These are phyloP conservation scores for Coriaria nepalensis DNA, from an alignment of 306 rosid species.

Conservation along the genomic window DNA sequence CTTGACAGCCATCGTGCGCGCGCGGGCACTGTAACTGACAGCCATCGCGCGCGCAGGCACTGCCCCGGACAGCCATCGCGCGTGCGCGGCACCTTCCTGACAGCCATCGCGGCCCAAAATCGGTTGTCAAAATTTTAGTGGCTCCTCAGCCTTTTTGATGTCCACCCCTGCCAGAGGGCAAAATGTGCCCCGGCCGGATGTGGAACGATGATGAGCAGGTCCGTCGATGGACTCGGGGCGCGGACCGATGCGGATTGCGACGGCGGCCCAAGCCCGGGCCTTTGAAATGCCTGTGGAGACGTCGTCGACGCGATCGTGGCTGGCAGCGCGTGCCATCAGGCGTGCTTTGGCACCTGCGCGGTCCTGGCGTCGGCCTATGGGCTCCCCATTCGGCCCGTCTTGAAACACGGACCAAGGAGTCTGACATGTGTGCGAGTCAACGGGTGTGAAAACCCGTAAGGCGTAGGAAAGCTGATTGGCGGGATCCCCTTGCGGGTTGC, in stretches of 20 bases:
- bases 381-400: slow-evolving; percentile 15
- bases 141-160: too few species aligned
- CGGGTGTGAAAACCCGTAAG: slow-evolving; percentile 13
- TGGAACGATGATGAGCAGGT: not conserved
- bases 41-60: too few species aligned
- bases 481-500: slow-evolving; percentile 8
- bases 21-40: too few species aligned
- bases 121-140: too few species aligned
- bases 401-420: slow-evolving; percentile 20
- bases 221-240: slow-evolving; percentile 1
- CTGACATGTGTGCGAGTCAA: slow-evolving; percentile 21
- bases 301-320: slow-evolving; percentile 2
- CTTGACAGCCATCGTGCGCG: too few species aligned
- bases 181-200: slow-evolving; percentile 1
- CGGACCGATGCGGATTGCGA: not conserved
- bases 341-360: slow-evolving; percentile 4
- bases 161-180: too few species aligned
- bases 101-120: too few species aligned
- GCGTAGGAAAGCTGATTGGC: slow-evolving; percentile 10
- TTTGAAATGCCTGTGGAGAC: slow-evolving; percentile 7
- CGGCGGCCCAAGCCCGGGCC: slow-evolving; percentile 8
- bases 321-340: slow-evolving; percentile 5
- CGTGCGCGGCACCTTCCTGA: too few species aligned
- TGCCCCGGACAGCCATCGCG: too few species aligned
- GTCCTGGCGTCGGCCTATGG: slow-evolving; percentile 8